Evolutionary conservation across 331 rosid species (phyloP).

Genomic region (Prunus yedoensis): DNA sequence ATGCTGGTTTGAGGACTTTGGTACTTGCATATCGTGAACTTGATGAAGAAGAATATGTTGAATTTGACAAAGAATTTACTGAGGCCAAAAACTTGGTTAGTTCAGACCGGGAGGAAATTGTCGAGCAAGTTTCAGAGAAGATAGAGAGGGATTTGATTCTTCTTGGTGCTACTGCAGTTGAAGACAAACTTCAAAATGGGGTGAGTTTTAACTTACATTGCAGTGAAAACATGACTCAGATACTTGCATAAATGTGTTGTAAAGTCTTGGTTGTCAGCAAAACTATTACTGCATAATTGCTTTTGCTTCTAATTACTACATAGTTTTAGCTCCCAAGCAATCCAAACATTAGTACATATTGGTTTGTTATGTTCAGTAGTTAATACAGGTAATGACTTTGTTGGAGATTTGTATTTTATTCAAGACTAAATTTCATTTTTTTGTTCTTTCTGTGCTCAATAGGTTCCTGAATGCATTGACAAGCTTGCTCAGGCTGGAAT

Average conservation of each 20-base stretch:
- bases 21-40: slow-evolving; percentile 80
- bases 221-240: too few relatives aligned
- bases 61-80: slow-evolving; percentile 56
- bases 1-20: slow-evolving; percentile 96
- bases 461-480: slow-evolving; percentile 99
- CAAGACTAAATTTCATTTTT: slow-evolving; percentile 6
- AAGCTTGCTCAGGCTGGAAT: slow-evolving; percentile 99
- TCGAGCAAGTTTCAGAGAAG: slow-evolving; percentile 62
- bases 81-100: slow-evolving; percentile 83
- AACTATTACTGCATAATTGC: slow-evolving; percentile 6
- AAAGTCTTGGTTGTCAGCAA: slow-evolving; percentile 1
- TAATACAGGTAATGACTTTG: not conserved
- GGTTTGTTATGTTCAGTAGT: not conserved
- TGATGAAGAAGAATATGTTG: slow-evolving; percentile 57
- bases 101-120: slow-evolving; percentile 63
- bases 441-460: slow-evolving; percentile 14
- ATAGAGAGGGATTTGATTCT: slow-evolving; percentile 87
- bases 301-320: not conserved
- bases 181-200: slow-evolving; percentile 97
- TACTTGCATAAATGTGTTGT: not conserved
- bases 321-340: too few relatives aligned
- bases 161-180: slow-evolving; percentile 99
- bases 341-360: not conserved
- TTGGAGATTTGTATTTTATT: not conserved
- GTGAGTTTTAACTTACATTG: slow-evolving; percentile 39